Base-by-base conservation (phyloP, 2,329 filamentous ascomycete genomes). In the Fusarium sp. region DNA sequence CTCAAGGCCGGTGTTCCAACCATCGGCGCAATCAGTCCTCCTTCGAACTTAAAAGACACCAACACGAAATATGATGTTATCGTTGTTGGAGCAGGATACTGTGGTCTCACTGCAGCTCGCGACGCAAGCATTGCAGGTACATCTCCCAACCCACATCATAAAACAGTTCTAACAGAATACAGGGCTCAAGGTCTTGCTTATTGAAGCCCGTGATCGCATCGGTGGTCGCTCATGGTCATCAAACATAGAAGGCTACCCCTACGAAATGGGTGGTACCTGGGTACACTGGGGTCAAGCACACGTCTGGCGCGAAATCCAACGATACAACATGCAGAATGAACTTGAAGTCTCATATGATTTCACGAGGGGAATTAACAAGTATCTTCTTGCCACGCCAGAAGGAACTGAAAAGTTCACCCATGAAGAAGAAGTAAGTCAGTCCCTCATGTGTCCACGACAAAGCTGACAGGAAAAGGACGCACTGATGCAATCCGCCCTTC, bases 221-320 rank as follows among this genome's bases (percentile, higher is more conserved):
- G 84, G 84, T 18, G 84, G 84, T 3, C 80, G 84, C 0, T 82
- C 83, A 4, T 86, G 82, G 81, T 81, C 81, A 0, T 80, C 82
- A 18, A 80, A 83, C 32, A 82, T 84, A 10, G 78, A 75, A 0
- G 82, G 81, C 0, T 82, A 84, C 16, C 78, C 79, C 0, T 84
- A 80, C 51, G 84, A 86, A 53, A 82, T 86, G 80, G 84, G 84
- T 0, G 84, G 84, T 0, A 84, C 83, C 0, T 86, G 83, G 83
- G 78, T 86, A 0, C 81, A 81, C 56, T 84, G 83, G 82, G 76
- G 77, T 3, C 82, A 84, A 51, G 75, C 82, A 0, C 80, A 82
- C 32, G 74, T 83, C 5, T 84, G 80, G 78, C 76, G 82, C 6
- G 84, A 86, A 55, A 81, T 86, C 5, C 76, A 79, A 1, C 71